Percentiles rank a stretch among this genome's conserved stretches.
phyloP scores from a whole-genome alignment of 768 basidiomycete species.

The Rhizopogon salebrosus region DNA sequence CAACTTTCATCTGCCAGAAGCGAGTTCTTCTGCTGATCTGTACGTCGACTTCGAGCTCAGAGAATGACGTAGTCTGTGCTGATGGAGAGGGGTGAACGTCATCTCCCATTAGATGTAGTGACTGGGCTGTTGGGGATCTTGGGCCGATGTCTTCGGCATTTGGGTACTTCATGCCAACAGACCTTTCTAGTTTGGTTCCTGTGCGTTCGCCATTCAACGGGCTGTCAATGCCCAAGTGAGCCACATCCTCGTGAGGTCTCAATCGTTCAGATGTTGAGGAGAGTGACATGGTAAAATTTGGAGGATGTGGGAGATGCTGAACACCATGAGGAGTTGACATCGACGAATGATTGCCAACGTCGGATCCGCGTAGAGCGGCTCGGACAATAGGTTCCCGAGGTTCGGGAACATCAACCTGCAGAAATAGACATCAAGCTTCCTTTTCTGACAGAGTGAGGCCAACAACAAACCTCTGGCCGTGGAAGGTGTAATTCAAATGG shows the following conservation, averaged over 20 bases:
- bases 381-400: neutral
- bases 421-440: slow-evolving; percentile 5
- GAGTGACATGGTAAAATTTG: neutral
- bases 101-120: slow-evolving; percentile 2
- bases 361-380: neutral
- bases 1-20: slow-evolving; percentile 35
- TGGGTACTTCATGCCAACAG: too few relatives aligned
- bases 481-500: neutral
- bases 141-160: neutral
- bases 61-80: neutral
- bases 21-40: slow-evolving; percentile 30
- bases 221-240: neutral
- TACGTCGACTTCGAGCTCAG: slow-evolving; percentile 31
- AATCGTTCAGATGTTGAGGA: neutral
- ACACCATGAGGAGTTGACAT: neutral
- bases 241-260: neutral
- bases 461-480: neutral
- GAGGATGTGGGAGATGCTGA: neutral
- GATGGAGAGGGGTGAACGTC: neutral
- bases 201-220: neutral
- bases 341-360: neutral
- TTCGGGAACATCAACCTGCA: neutral
- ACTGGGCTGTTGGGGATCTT: neutral
- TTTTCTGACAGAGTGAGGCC: neutral
- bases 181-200: neutral